Evolutionary conservation across 108 stramenopile genomes (phyloP), one percentile per base, ranked within the genome.

Genomic region (Skeletonema grethae): DNA sequence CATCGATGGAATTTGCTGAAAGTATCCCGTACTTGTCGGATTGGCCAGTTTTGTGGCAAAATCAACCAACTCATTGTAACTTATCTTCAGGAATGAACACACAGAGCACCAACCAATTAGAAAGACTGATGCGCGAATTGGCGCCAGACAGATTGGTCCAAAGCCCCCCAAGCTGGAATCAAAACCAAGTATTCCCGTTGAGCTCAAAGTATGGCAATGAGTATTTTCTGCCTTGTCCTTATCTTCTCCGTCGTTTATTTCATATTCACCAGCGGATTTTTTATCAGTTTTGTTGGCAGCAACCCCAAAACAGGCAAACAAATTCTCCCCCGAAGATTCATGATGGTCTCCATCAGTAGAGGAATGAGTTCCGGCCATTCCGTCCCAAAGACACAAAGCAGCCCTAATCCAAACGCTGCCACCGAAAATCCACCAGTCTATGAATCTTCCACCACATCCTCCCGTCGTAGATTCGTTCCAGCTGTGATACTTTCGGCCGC

Each of bases 151-250:
- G 13, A 88, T 64, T 20, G 92, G 89, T 8, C 85, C 69, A 58
- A 88, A 79, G 58, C 88, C 83, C 15, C 92, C 92, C 39, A 83
- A 69, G 46, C 84, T 85, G 7, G 86, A 67, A 82, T 93, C 92
- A 61, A 90, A 93, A 9, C 92, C 92, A 41, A 64, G 18, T 45
- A 89, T 74, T 15, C 89, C 92, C 22, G 82, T 39, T 15, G 35
- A 24, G 46, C 18, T 48, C 11, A 30, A 7, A 62, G 43, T 4
- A 18, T 48, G 46, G 16, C 20, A 2, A 48, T 4, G 18, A 48
- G 11, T 16, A 30, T 31, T 18, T 35, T 38, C 25, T n/a, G 65
- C 24, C 4, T 59, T 24, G 11, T 58, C 10, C 24, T 30, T 7
- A 36, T 46, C 18, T n/a, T 31, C 48, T 24, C 68, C 38, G 20